Base-by-base conservation (phyloP, 768 basidiomycete genomes). In the Tylopilus subfusipes region DNA sequence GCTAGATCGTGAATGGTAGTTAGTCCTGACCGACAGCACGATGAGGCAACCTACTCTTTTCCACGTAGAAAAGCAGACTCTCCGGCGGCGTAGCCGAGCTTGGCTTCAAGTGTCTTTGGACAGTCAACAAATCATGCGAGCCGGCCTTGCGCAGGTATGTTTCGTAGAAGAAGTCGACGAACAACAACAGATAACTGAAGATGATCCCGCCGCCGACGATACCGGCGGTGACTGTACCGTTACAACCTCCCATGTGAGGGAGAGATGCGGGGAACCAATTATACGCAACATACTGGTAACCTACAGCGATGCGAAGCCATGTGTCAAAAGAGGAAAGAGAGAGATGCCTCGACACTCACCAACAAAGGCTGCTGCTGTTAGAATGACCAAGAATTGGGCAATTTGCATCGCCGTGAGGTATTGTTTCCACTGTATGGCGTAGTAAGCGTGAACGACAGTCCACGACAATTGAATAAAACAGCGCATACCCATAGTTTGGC, bases 371-470 rank as follows among this genome's bases (percentile, higher is more conserved):
- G 29, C 47, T 1, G 43, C 11, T 18, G 30, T 40, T 14, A 64
- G 55, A 25, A 64, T 61, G 24, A 64, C 44, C 34, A 67, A 0
- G 16, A 66, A 67, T 39, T 66, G 65, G 31, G 38, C 19, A 4
- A 66, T 66, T 31, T 66, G 65, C 49, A 66, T 55, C 3, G 57
- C 54, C 12, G 64, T 66, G 8, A 66, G 64, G 40, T 66, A 34
- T 54, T 50, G n/a, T 50, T 66, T 66, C 64, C 64, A 66, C 64
- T 67, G 14, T 16, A 40, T 30, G 3, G 14, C 2, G 25, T 19
- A 27, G 19, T 24, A 5, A 19, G 31, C 24, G 36, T 55, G 22
- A 50, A 13, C 25, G 5, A 40, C 5, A 16, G 11, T 42, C 5
- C 19, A 16, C 24, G 14, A 18, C n/a, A n/a, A 18, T 12, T 7